Evolutionary conservation across 805 yeast genomes (phyloP), one percentile per base, ranked within the genome.

Genomic region (Candida jianshihensis): DNA sequence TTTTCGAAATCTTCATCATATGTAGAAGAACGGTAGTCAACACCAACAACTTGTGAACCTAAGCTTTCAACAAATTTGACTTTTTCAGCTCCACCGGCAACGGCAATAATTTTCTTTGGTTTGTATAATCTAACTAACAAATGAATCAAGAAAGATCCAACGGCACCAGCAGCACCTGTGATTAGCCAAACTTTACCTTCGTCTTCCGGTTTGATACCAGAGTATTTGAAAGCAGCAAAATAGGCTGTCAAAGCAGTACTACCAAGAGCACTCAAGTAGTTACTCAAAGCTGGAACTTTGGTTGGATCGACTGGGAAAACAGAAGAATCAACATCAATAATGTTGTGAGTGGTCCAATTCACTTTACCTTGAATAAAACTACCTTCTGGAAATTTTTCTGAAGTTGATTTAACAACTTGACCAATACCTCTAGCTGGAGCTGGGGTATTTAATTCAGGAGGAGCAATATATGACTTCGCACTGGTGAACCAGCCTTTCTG

Each of bases 121-220:
- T 71, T 70, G 51, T 70, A 63, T 10, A 72, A 55, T 27, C 68
- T 59, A 41, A 73, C 61, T 29, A 83, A 78, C 11, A 79, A 51
- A 53, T 78, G 84, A 16, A 77, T 71, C 33, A 64, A 71, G 33
- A 68, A 57, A 19, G 75, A 67, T 12, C 86, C 86, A n/a, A 80
- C 79, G n/a, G 84, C 83, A 41, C 87, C 87, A 7, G 80, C 70
- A 12, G 86, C 86, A 39, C 83, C 85, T 15, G 79, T 71, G 31
- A 79, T 61, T 31, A 77, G 57, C 44, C 73, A 63, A 7, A 66
- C 61, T 48, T 76, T 75, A 13, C 55, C 60, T 20, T 53, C 54
- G 19, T 57, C 61, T 18, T 64, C 65, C 16, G 59, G 61, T 37
- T 59, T 51, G 38, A 75, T 54, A 31, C 65, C 57, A n/a, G 76